These are phyloP conservation scores for Saraca asoca DNA, from an alignment of 331 rosid species.

Conservation along the genomic window DNA sequence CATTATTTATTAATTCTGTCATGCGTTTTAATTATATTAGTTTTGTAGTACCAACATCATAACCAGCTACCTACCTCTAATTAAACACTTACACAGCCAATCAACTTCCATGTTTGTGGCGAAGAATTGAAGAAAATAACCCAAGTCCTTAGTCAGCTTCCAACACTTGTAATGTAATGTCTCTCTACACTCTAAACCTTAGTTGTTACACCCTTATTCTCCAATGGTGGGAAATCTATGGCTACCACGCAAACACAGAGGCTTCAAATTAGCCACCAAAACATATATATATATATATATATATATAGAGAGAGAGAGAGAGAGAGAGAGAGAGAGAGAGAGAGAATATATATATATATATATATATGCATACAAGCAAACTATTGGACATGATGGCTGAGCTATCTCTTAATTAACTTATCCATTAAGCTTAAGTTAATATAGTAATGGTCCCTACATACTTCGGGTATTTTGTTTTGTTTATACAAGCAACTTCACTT, in stretches of 20 bases:
- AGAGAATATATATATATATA: too few relatives aligned
- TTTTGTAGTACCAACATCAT: neutral
- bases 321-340: too few relatives aligned
- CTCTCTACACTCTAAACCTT: neutral
- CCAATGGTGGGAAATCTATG: slow-evolving; percentile 27
- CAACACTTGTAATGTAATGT: slow-evolving; percentile 35
- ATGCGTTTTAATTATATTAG: slow-evolving; percentile 26
- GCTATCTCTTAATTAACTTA: slow-evolving; percentile 8
- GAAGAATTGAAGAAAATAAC: neutral
- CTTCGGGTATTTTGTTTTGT: slow-evolving; percentile 29
- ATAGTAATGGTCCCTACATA: slow-evolving; percentile 35
- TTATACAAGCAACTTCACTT: neutral
- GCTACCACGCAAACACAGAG: slow-evolving; percentile 23
- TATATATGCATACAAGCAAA: neutral
- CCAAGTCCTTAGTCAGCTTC: slow-evolving; percentile 42
- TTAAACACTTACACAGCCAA: slow-evolving; percentile 33
- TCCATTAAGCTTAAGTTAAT: slow-evolving; percentile 33
- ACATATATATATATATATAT: too few relatives aligned
- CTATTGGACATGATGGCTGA: slow-evolving; percentile 23
- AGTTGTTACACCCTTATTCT: slow-evolving; percentile 29
- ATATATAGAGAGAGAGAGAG: too few relatives aligned
- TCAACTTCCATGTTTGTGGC: slow-evolving; percentile 42
- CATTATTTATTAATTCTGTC: slow-evolving; percentile 9
- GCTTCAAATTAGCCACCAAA: neutral
- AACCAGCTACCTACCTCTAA: slow-evolving; percentile 34